These are phyloP conservation scores for Hypoxylon subgilvum DNA, from an alignment of 495 filamentous ascomycete species.

Conservation along the genomic window DNA sequence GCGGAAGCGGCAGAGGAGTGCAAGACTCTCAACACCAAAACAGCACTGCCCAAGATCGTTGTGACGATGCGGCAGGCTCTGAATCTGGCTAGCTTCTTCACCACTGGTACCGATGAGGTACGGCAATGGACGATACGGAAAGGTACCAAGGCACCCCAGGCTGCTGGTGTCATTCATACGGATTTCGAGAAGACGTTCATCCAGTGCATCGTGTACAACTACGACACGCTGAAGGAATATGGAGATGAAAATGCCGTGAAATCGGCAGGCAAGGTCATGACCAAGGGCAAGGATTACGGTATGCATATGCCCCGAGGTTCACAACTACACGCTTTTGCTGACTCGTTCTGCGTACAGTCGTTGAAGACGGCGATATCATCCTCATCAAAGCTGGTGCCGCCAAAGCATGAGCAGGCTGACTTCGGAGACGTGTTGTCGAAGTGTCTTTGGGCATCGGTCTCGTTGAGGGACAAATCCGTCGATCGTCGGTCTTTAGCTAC, in stretches of 20 bases:
- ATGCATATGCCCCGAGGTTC: too few species aligned
- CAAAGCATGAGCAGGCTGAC: too few species aligned
- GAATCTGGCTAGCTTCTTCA: constrained; percentile 94
- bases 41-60: constrained; percentile 89
- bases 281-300: constrained; percentile 99
- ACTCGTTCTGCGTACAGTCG: too few species aligned
- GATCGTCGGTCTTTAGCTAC: too few species aligned
- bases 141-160: constrained; percentile 94
- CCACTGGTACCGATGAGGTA: constrained; percentile 94
- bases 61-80: constrained; percentile 92
- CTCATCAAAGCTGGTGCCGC: constrained; percentile 96
- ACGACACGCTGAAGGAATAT: constrained; percentile 73
- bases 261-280: constrained; percentile 94
- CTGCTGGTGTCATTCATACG: constrained; percentile 96
- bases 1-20: constrained; percentile 81
- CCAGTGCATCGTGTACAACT: constrained; percentile 92
- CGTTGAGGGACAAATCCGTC: too few species aligned
- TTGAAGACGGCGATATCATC: constrained; percentile 77
- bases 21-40: constrained; percentile 85
- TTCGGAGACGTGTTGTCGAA: too few species aligned
- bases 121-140: constrained; percentile 98
- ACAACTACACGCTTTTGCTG: too few species aligned
- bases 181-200: constrained; percentile 99
- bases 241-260: constrained; percentile 89
- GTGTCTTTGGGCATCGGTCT: too few species aligned